Percentiles rank a stretch among this genome's conserved stretches.
Evolutionary conservation across 805 yeast genomes (phyloP).

Genomic region (Sugiyamaella mastotermitis): DNA sequence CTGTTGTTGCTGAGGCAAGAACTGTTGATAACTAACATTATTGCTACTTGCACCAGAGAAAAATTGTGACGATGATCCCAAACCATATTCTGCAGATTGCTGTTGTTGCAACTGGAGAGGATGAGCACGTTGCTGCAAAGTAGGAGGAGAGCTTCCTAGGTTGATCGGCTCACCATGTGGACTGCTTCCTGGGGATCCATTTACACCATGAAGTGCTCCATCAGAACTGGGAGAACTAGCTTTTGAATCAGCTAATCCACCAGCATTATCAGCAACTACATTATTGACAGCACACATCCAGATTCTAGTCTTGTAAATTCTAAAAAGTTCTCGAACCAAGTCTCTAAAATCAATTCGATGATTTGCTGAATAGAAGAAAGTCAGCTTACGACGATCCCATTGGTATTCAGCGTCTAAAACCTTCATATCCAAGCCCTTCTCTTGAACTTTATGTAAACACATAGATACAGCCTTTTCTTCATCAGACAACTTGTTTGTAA

Average conservation of each 20-base stretch:
- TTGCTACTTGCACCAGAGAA: too few species aligned
- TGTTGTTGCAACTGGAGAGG: background rate
- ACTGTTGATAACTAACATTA: too few species aligned
- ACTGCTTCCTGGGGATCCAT: too few species aligned
- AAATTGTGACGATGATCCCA: too few species aligned
- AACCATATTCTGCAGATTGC: too few species aligned
- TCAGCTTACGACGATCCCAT: slow-evolving; percentile 76
- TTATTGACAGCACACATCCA: slow-evolving; percentile 75
- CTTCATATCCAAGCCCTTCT: slow-evolving; percentile 46
- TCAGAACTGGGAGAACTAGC: too few species aligned
- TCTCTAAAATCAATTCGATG: slow-evolving; percentile 74
- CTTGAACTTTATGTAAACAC: slow-evolving; percentile 53
- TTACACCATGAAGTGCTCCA: too few species aligned
- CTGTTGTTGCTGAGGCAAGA: slow-evolving; percentile 1
- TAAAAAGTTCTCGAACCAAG: slow-evolving; percentile 66
- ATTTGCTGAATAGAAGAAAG: slow-evolving; percentile 61
- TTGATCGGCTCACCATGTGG: too few species aligned
- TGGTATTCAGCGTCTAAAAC: slow-evolving; percentile 79
- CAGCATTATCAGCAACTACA: slow-evolving; percentile 5
- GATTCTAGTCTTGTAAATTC: slow-evolving; percentile 71
- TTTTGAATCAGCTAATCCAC: too few species aligned
- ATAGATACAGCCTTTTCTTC: slow-evolving; percentile 63
- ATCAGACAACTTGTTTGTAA: slow-evolving; percentile 54
- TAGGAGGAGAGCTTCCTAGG: too few species aligned
- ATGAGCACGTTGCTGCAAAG: too few species aligned